These are phyloP conservation scores for Saccharomycopsis olivae DNA, from an alignment of 805 yeast genomes.

Conservation along the genomic window DNA sequence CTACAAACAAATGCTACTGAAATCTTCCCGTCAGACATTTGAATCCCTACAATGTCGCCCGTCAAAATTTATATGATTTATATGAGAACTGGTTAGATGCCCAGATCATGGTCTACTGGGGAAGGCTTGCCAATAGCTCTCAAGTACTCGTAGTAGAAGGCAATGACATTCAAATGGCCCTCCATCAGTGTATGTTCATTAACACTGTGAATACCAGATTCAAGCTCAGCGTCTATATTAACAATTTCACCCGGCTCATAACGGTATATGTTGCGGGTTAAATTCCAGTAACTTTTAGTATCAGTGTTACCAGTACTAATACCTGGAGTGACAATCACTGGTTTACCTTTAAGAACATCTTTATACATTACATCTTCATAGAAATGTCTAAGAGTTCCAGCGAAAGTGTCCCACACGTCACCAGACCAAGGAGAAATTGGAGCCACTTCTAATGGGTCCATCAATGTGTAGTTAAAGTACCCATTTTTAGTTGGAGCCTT, in stretches of 20 bases:
- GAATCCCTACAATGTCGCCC: no score
- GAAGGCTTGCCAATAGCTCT: slow-evolving; percentile 34
- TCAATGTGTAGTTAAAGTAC: slow-evolving; percentile 28
- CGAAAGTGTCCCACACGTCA: slow-evolving; percentile 43
- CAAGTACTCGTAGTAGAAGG: slow-evolving; percentile 44
- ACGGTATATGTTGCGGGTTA: slow-evolving; percentile 52
- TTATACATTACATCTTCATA: slow-evolving; percentile 45
- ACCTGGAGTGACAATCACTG: slow-evolving; percentile 42
- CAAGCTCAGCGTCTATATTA: slow-evolving; percentile 21
- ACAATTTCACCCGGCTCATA: slow-evolving; percentile 36
- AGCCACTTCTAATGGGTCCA: slow-evolving; percentile 35
- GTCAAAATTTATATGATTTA: no score
- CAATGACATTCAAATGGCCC: slow-evolving; percentile 49
- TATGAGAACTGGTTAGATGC: no score
- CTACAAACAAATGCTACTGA: slow-evolving; percentile 11
- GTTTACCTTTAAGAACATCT: slow-evolving; percentile 25
- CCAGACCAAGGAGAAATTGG: slow-evolving; percentile 39
- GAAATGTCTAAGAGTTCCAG: slow-evolving; percentile 54
- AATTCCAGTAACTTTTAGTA: slow-evolving; percentile 52
- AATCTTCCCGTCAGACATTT: background rate
- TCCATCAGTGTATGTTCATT: slow-evolving; percentile 47
- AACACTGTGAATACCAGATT: slow-evolving; percentile 45
- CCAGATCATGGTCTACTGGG: no score
- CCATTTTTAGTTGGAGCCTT: slow-evolving; percentile 29
- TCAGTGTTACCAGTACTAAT: slow-evolving; percentile 65